phyloP scores from a whole-genome alignment of 768 basidiomycete species.

The Crassisporium funariophilum region DNA sequence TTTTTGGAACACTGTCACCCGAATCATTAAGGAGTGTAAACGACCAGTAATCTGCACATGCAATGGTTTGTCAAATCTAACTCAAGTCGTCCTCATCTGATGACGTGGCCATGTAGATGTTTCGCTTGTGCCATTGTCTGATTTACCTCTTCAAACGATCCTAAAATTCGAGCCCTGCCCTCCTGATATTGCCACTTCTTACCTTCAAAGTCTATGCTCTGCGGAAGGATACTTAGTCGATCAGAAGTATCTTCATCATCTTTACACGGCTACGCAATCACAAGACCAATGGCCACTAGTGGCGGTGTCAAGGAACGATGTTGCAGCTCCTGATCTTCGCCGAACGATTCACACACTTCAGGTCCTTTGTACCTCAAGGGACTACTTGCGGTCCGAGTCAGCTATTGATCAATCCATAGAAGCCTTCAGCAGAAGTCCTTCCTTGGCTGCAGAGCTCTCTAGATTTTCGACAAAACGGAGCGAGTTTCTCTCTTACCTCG shows the following conservation, averaged over 20 bases:
- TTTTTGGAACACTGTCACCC: slow-evolving; percentile 84
- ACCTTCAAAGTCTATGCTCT: slow-evolving; percentile 65
- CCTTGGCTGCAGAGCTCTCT: too few species aligned
- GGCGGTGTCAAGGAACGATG: slow-evolving; percentile 16
- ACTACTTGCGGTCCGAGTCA: too few species aligned
- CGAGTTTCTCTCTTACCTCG: slow-evolving; percentile 49
- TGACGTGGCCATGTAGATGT: slow-evolving; percentile 50
- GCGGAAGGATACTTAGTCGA: slow-evolving; percentile 54
- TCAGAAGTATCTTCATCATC: slow-evolving; percentile 40
- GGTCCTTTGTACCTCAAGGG: slow-evolving; percentile 40
- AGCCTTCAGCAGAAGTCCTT: too few species aligned
- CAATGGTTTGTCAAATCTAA: slow-evolving; percentile 56
- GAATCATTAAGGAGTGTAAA: slow-evolving; percentile 80
- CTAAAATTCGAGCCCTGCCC: slow-evolving; percentile 67
- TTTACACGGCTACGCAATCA: slow-evolving; percentile 38
- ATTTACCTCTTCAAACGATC: slow-evolving; percentile 77
- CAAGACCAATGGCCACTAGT: slow-evolving; percentile 24
- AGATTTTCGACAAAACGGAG: neutral
- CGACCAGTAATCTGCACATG: slow-evolving; percentile 94
- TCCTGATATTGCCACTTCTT: slow-evolving; percentile 57
- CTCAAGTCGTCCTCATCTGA: neutral
- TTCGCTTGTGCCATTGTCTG: slow-evolving; percentile 65
- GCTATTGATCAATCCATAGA: too few species aligned
- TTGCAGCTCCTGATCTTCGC: slow-evolving; percentile 59
- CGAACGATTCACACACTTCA: slow-evolving; percentile 66